Evolutionary conservation across 2,329 filamentous ascomycete genomes (phyloP).

Genomic region (Exophiala lecanii-corni): DNA sequence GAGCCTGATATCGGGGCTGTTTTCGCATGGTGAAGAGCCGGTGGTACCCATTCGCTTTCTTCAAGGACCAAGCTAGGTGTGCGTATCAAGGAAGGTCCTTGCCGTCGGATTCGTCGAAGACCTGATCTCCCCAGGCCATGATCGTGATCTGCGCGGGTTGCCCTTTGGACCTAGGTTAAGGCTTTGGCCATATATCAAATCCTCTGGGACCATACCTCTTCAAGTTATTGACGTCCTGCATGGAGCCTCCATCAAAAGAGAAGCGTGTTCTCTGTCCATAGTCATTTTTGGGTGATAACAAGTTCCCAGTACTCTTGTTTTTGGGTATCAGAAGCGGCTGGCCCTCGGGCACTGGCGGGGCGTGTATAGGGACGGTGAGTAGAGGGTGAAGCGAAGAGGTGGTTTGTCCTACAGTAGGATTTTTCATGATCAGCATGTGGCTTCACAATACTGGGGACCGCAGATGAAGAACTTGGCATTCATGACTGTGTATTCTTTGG

Average conservation of each 20-base stretch:
- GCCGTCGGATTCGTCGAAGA: constrained; percentile 88
- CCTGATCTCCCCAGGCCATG: constrained; percentile 81
- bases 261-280: constrained; percentile 62
- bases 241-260: constrained; percentile 69
- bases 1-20: constrained; percentile 65
- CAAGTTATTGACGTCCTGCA: constrained; percentile 64
- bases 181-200: constrained; percentile 4
- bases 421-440: neutral
- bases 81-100: constrained; percentile 56
- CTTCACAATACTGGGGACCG: too few relatives aligned
- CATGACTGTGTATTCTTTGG: too few relatives aligned
- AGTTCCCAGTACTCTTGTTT: constrained; percentile 47
- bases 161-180: constrained; percentile 47
- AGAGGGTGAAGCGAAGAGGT: constrained; percentile 18
- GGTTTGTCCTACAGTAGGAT: constrained; percentile 11
- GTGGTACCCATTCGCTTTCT: constrained; percentile 57
- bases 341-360: constrained; percentile 8
- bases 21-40: constrained; percentile 57
- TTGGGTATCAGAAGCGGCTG: constrained; percentile 35
- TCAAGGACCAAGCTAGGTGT: constrained; percentile 60
- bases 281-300: constrained; percentile 41
- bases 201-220: constrained; percentile 58
- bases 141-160: constrained; percentile 81
- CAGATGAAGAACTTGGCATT: too few relatives aligned
- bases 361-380: constrained; percentile 9